Evolutionary conservation across 345 rosid species (phyloP).

Genomic region (Gossypium raimondii): DNA sequence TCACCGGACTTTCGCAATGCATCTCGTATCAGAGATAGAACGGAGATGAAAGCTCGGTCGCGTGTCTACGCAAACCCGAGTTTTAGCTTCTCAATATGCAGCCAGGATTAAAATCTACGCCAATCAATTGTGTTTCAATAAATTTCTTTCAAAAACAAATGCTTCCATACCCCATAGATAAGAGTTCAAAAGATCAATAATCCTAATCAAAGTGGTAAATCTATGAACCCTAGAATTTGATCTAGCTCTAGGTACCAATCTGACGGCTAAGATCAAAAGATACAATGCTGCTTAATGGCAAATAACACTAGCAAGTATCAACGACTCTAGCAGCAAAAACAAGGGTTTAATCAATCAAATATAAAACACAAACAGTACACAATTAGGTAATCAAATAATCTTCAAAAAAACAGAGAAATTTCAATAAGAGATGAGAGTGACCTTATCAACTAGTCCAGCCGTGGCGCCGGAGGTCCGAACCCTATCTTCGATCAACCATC

Average conservation of each 20-base stretch:
- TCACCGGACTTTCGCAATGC: neutral
- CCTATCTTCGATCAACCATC: constrained; percentile 75
- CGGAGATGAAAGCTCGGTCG: neutral
- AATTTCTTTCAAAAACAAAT: neutral
- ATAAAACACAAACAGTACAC: neutral
- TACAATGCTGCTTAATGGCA: neutral
- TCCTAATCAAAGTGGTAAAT: neutral
- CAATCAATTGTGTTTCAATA: neutral
- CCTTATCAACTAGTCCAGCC: constrained; percentile 79
- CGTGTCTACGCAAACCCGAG: neutral
- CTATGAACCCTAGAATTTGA: neutral
- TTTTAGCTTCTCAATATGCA: neutral
- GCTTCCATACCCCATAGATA: neutral
- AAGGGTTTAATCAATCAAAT: neutral
- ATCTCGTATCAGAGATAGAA: neutral
- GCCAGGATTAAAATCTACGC: neutral
- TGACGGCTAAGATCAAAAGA: neutral
- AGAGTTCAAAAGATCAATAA: too few relatives aligned
- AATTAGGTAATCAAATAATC: neutral
- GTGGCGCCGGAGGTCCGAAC: constrained; percentile 68
- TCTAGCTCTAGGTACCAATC: neutral
- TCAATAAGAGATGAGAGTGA: constrained; percentile 21
- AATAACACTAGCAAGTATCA: neutral
- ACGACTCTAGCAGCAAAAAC: neutral
- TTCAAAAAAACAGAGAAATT: neutral